Base-by-base conservation (phyloP, 1,284 basidiomycete species). In the Cerioporus squamosus region DNA sequence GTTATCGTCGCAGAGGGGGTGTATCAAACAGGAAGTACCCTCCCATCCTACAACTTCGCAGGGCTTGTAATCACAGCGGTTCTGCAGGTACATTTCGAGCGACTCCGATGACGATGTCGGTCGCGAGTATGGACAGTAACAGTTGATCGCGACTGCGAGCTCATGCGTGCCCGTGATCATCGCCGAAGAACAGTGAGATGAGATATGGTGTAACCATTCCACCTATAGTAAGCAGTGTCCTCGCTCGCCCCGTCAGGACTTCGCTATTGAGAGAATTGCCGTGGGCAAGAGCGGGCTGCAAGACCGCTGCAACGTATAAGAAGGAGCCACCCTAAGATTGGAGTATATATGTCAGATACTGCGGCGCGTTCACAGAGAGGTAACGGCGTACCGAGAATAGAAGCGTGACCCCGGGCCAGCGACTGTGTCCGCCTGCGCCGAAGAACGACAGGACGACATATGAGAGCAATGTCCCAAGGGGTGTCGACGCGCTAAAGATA, bases 251-350 rank as follows among this genome's bases (percentile, higher is more conserved):
- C 5, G 46, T 38, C 14, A 51, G 23, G 39, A 82, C 84, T 23
- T 78, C 79, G 17, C 74, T 36, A 15, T 36, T 36, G 12, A 36
- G 33, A 36, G 77, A 70, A 48, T 77, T 75, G 5, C 49, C 10
- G n/a, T 61, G 57, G 15, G 78, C 79, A 15, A 89, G 84, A 42
- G 90, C 80, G 3, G 91, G 86, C 70, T 94, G 92, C 23, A 95
- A 79, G 36, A 95, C 90, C 2, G 95, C 96, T 0, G 95, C 95
- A 33, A 98, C 95, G 70, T 96, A 98, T 29, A 98, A 78, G 74
- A 98, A 98, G 1, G 94, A 95, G 15, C 95, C 95, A 39, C 94
- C 96, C 94, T 95, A 62, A 22, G 33, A 18, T 2, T 12, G 17
- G 24, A 4, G 40, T 4, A 12, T 8, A 17, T n/a, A n/a, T n/a